These are phyloP conservation scores for Cyberlindnera mycetangii DNA, from an alignment of 805 yeast genomes.

Conservation along the genomic window DNA sequence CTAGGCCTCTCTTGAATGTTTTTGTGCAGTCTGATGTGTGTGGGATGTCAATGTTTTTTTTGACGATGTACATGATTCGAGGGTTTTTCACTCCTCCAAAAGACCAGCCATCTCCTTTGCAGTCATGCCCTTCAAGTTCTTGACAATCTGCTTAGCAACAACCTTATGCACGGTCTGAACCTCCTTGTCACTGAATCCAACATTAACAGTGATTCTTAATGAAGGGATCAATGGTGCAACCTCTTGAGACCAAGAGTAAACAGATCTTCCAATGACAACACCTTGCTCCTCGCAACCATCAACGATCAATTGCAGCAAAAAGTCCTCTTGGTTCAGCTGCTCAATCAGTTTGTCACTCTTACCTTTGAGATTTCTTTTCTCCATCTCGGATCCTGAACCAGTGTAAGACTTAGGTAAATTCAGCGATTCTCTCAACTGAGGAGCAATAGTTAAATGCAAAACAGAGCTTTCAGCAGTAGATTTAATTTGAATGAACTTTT, in stretches of 20 bases:
- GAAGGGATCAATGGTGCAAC: slow-evolving; percentile 65
- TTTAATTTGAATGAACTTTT: slow-evolving; percentile 44
- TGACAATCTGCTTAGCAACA: slow-evolving; percentile 27
- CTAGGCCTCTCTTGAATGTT: neutral
- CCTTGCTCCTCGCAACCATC: slow-evolving; percentile 50
- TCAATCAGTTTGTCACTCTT: slow-evolving; percentile 33
- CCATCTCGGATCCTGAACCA: slow-evolving; percentile 28
- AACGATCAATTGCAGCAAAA: slow-evolving; percentile 63
- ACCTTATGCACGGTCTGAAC: slow-evolving; percentile 39
- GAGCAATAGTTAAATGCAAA: slow-evolving; percentile 59
- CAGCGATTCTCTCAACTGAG: slow-evolving; percentile 41
- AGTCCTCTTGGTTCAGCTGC: slow-evolving; percentile 46
- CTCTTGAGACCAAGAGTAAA: slow-evolving; percentile 68
- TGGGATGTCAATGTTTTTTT: neutral
- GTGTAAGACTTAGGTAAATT: slow-evolving; percentile 41
- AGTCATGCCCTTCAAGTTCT: slow-evolving; percentile 10
- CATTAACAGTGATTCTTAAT: slow-evolving; percentile 48
- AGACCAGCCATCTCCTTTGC: slow-evolving; percentile 6
- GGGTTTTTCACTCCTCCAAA: neutral
- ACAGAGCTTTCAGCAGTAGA: slow-evolving; percentile 65
- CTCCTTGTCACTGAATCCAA: slow-evolving; percentile 44
- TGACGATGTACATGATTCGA: neutral
- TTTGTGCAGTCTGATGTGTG: neutral
- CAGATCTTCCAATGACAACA: slow-evolving; percentile 63
- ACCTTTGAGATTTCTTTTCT: slow-evolving; percentile 30